Evolutionary conservation across 176 grass and related monocot species (phyloP).

Genomic region (Bothriochloa decipiens): DNA sequence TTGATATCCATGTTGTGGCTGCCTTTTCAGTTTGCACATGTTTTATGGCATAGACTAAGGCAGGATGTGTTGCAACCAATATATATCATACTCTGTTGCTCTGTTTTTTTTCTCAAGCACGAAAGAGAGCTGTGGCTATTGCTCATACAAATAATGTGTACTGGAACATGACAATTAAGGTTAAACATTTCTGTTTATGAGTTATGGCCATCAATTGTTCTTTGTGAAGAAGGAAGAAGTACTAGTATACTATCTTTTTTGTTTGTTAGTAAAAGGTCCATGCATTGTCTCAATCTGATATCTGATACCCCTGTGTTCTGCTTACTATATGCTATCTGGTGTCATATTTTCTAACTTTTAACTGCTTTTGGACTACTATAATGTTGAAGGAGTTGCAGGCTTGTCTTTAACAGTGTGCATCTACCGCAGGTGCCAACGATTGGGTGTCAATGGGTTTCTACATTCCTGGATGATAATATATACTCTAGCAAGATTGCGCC

Average conservation of each 20-base stretch:
- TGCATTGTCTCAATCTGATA: background rate
- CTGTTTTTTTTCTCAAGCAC: background rate
- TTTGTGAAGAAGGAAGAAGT: conserved; percentile 8
- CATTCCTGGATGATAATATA: conserved; percentile 61
- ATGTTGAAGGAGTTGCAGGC: conserved; percentile 7
- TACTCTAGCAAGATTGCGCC: conserved; percentile 70
- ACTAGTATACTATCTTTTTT: background rate
- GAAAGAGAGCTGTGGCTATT: background rate
- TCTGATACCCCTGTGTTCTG: background rate
- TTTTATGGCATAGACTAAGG: conserved; percentile 10
- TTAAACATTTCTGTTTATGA: conserved; percentile 7
- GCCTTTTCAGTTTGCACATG: background rate
- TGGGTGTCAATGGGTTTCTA: conserved; percentile 80
- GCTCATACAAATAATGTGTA: conserved; percentile 1
- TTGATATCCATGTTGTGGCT: background rate
- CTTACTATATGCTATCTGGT: background rate
- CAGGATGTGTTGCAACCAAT: background rate
- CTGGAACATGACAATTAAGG: background rate
- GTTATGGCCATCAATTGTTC: background rate
- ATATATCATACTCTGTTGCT: background rate
- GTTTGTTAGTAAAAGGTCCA: conserved; percentile 18
- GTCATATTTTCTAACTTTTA: background rate
- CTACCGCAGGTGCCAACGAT: conserved; percentile 67
- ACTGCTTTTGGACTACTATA: background rate
- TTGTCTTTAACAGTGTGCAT: conserved; percentile 27